phyloP scores from a whole-genome alignment of 169 alveolate species.

The Theileria luwenshuni region DNA sequence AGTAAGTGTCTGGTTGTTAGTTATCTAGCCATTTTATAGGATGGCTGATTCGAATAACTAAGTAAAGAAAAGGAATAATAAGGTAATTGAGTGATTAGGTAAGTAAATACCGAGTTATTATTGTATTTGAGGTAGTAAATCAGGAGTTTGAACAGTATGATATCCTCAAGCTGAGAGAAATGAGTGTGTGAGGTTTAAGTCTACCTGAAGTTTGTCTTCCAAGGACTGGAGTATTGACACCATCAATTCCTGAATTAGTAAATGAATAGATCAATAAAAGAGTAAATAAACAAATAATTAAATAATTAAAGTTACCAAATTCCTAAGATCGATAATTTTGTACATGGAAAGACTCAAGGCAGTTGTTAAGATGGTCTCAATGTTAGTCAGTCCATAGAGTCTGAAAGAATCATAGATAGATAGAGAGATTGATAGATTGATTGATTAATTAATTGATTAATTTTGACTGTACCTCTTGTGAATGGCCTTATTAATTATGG shows the following conservation, averaged over 20 bases:
- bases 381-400: neutral
- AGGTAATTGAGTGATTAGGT: no score
- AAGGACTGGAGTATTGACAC: neutral
- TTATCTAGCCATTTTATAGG: no score
- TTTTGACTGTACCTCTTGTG: neutral
- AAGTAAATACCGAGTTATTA: no score
- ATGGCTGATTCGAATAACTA: no score
- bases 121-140: slow-evolving; percentile 19
- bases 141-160: slow-evolving; percentile 17
- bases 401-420: no score
- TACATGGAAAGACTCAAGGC: slow-evolving; percentile 19
- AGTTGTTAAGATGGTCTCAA: neutral
- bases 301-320: slow-evolving; percentile 9
- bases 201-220: neutral
- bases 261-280: neutral
- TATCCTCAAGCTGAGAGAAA: neutral
- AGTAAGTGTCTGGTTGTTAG: no score
- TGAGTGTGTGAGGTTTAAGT: neutral
- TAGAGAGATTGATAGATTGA: no score
- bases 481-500: slow-evolving; percentile 1
- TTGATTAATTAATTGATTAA: no score
- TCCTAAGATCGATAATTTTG: neutral
- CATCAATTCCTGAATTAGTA: neutral
- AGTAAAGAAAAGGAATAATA: no score
- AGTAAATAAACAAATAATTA: neutral